These are phyloP conservation scores for Lizonia empirigonia DNA, from an alignment of 2,329 filamentous ascomycete species.

Conservation along the genomic window DNA sequence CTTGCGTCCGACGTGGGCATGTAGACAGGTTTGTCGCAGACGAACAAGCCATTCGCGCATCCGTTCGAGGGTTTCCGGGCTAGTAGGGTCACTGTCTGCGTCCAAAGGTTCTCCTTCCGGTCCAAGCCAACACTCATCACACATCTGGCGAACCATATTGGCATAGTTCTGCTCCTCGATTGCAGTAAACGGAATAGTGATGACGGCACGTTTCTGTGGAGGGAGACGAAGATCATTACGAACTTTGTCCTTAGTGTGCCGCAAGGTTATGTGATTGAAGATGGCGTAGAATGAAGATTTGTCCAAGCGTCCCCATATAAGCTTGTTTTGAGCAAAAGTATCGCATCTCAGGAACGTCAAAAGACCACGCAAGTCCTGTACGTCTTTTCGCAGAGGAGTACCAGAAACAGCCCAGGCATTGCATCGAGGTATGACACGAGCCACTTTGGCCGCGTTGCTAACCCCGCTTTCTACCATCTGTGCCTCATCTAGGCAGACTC, in stretches of 20 bases:
- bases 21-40: slow-evolving; percentile 81
- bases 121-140: slow-evolving; percentile 69
- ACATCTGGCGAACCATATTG: slow-evolving; percentile 76
- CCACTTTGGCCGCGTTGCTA: slow-evolving; percentile 80
- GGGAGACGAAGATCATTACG: slow-evolving; percentile 80
- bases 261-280: slow-evolving; percentile 73
- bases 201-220: slow-evolving; percentile 81
- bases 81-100: slow-evolving; percentile 69
- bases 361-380: slow-evolving; percentile 79
- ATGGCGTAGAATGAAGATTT: slow-evolving; percentile 69
- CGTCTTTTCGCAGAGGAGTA: slow-evolving; percentile 82
- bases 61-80: slow-evolving; percentile 61
- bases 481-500: slow-evolving; percentile 74
- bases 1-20: slow-evolving; percentile 77
- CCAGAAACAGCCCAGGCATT: slow-evolving; percentile 94
- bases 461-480: slow-evolving; percentile 95
- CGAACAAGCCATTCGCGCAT: slow-evolving; percentile 83
- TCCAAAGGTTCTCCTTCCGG: slow-evolving; percentile 65
- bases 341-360: slow-evolving; percentile 80
- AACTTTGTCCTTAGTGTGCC: slow-evolving; percentile 84
- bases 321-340: slow-evolving; percentile 70
- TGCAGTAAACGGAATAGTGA: slow-evolving; percentile 87
- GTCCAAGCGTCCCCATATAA: slow-evolving; percentile 73
- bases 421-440: slow-evolving; percentile 76
- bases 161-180: slow-evolving; percentile 91